Conservation (phyloP, 139 green algal species). For the Closterium sp. region DNA sequence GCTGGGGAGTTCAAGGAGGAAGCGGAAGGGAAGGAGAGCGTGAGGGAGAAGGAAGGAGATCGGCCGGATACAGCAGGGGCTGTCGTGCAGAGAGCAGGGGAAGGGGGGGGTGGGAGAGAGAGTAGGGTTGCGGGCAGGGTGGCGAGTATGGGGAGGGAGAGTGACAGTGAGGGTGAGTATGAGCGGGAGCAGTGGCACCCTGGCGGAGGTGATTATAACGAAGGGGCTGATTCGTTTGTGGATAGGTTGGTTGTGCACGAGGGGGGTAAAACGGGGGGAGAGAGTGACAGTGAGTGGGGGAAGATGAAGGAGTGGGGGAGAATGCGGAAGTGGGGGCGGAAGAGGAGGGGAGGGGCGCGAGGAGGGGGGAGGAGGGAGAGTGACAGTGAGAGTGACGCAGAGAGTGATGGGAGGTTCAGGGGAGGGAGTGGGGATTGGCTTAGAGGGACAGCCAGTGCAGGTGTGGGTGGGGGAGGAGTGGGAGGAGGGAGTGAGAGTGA, state of each 20-base stretch:
- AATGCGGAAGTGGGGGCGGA: neutral
- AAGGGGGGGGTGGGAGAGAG: neutral
- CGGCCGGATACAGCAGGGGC: neutral
- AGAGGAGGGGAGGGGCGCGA: neutral
- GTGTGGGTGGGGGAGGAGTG: neutral
- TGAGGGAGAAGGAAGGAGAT: neutral
- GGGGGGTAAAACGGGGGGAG: neutral
- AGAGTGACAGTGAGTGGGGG: neutral
- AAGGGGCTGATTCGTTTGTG: neutral
- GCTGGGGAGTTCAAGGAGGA: neutral
- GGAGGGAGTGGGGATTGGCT: neutral
- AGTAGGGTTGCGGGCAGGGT: neutral
- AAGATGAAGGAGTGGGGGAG: neutral
- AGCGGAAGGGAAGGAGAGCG: neutral
- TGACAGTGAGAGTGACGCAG: neutral
- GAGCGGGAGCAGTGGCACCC: neutral
- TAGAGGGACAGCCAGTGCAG: neutral
- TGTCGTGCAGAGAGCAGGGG: neutral
- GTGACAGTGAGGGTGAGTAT: neutral
- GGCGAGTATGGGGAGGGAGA: neutral
- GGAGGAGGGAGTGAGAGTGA: neutral
- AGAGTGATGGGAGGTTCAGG: neutral
- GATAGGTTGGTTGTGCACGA: neutral
- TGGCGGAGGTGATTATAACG: neutral
- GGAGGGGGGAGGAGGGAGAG: neutral